Evolutionary conservation across 1,139 yeast species (phyloP).

Genomic region (Diutina pseudorugosa): DNA sequence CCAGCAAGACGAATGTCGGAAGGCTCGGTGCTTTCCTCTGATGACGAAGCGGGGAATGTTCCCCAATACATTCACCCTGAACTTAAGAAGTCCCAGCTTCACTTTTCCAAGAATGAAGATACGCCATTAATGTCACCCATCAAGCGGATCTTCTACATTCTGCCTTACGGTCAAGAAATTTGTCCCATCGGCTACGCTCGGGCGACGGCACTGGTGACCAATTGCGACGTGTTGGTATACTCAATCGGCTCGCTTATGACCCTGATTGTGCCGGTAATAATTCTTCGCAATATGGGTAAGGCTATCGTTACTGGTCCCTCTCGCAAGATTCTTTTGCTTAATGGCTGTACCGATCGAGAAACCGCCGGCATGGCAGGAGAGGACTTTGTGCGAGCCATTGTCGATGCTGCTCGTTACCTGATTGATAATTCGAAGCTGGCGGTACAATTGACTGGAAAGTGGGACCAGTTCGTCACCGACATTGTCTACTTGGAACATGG

Average conservation of each 20-base stretch:
- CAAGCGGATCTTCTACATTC: slow-evolving; percentile 62
- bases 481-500: slow-evolving; percentile 36
- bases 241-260: slow-evolving; percentile 88
- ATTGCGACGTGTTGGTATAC: slow-evolving; percentile 49
- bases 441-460: slow-evolving; percentile 10
- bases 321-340: slow-evolving; percentile 38
- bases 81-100: slow-evolving; percentile 58
- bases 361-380: slow-evolving; percentile 54
- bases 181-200: slow-evolving; percentile 64
- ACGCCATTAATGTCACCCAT: slow-evolving; percentile 69
- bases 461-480: slow-evolving; percentile 43
- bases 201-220: slow-evolving; percentile 40
- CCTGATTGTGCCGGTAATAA: slow-evolving; percentile 65
- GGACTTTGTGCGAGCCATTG: slow-evolving; percentile 44
- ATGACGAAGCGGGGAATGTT: slow-evolving; percentile 42
- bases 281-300: slow-evolving; percentile 61
- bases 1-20: slow-evolving; percentile 10
- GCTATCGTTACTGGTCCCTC: slow-evolving; percentile 30
- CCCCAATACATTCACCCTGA: slow-evolving; percentile 79
- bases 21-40: slow-evolving; percentile 15
- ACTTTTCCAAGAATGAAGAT: slow-evolving; percentile 45
- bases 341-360: slow-evolving; percentile 69
- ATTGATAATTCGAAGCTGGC: slow-evolving; percentile 9
- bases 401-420: slow-evolving; percentile 35
- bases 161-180: slow-evolving; percentile 83